phyloP scores from a whole-genome alignment of 768 basidiomycete genomes.

The Pleurotus platypus region DNA sequence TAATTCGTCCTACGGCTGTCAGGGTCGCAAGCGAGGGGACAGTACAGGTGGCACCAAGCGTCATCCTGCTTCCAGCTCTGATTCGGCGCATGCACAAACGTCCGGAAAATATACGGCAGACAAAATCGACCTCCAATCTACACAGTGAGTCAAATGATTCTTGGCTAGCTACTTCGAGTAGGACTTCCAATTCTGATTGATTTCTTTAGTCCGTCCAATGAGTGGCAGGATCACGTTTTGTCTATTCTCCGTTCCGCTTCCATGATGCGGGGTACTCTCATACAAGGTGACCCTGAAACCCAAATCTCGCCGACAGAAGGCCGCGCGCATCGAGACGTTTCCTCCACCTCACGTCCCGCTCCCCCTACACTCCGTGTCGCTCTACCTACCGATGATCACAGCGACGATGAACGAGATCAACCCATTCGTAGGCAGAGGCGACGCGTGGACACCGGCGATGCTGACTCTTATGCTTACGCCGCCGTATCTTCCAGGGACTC shows the following conservation, averaged over 20 bases:
- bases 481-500: slow-evolving; percentile 9
- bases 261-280: slow-evolving; percentile 9
- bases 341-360: not conserved
- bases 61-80: slow-evolving; percentile 19
- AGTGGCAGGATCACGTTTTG: slow-evolving; percentile 77
- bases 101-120: slow-evolving; percentile 16
- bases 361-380: slow-evolving; percentile 16
- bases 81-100: slow-evolving; percentile 20
- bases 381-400: slow-evolving; percentile 10
- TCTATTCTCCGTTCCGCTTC: slow-evolving; percentile 31
- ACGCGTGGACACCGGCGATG: slow-evolving; percentile 37
- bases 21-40: slow-evolving; percentile 55
- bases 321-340: slow-evolving; percentile 4
- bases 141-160: slow-evolving; percentile 48
- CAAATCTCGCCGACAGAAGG: slow-evolving; percentile 7
- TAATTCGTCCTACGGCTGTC: slow-evolving; percentile 72
- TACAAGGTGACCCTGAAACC: slow-evolving; percentile 4
- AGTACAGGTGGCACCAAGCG: slow-evolving; percentile 17
- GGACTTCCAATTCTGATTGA: slow-evolving; percentile 10
- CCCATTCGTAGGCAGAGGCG: slow-evolving; percentile 46
- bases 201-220: slow-evolving; percentile 63
- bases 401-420: slow-evolving; percentile 21
- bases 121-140: slow-evolving; percentile 46
- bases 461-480: slow-evolving; percentile 14
- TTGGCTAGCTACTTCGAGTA: slow-evolving; percentile 1